Conservation (phyloP, 2,329 filamentous ascomycete species). For the Colletotrichum spaethianum region DNA sequence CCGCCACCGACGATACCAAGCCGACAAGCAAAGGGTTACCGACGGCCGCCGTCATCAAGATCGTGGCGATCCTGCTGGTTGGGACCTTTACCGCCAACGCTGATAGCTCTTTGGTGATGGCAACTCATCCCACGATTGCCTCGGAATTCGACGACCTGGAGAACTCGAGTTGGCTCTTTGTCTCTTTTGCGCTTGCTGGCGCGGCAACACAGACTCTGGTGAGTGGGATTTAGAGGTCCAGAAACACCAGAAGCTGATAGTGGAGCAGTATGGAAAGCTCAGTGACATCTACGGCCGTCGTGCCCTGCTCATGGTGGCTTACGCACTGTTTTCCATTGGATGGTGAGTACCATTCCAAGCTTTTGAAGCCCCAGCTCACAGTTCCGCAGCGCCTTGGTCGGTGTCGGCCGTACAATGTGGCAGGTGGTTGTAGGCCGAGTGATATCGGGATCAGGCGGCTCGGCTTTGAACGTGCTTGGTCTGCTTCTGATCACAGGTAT, state of each 20-base stretch:
- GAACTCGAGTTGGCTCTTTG: conserved; percentile 66
- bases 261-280: conserved; percentile 65
- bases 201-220: conserved; percentile 58
- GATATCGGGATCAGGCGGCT: conserved; percentile 66
- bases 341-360: conserved; percentile 56
- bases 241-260: not conserved
- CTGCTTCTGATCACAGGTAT: conserved; percentile 67
- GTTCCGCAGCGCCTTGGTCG: conserved; percentile 50
- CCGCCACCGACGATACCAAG: conserved; percentile 1
- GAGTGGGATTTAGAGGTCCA: conserved; percentile 38
- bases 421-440: conserved; percentile 65
- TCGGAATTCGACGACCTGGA: conserved; percentile 72
- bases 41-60: conserved; percentile 41
- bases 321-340: conserved; percentile 64
- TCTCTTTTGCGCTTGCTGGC: conserved; percentile 50
- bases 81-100: conserved; percentile 75
- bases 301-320: conserved; percentile 62
- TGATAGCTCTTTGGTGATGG: conserved; percentile 75
- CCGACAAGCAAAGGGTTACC: not conserved
- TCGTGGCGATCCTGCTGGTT: conserved; percentile 45
- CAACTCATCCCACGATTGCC: conserved; percentile 74
- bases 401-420: conserved; percentile 60
- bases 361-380: conserved; percentile 35
- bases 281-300: conserved; percentile 71
- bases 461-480: conserved; percentile 65